Evolutionary conservation across 75 land plant species (phyloP), one percentile per base, ranked within the genome.

Genomic region (Gnetum montanum): DNA sequence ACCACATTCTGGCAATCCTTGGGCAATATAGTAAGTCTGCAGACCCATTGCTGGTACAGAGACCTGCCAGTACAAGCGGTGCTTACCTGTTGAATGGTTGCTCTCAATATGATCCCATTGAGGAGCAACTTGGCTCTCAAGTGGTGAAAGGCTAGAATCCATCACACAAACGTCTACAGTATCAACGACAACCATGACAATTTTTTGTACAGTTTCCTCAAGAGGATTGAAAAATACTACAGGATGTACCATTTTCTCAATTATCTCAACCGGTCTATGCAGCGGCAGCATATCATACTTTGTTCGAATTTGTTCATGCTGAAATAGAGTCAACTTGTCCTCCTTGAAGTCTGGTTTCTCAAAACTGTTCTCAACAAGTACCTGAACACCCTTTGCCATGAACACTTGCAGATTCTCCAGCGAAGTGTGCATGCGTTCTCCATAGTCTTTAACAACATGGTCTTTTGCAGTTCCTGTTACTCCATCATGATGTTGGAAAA

Each of bases 401-500:
- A 95, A 81, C 24, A 68, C 57, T 28, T 86, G 80, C 62, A 90
- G 63, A 55, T 95, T 88, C 34, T 81, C 72, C 20, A 95, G 61
- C 34, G 92, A 82, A 43, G 64, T 69, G 60, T 90, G 97, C 99
- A 95, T 95, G 30, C 86, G 71, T 64, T 48, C 58, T 33, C 89
- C 99, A 70, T 95, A 95, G 52, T 95, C 99, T 16, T 37, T 57
- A 28, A 95, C 99, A 22, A 95, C 99, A 71, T 95, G 99, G 63
- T 83, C 69, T 47, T 86, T 90, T n/a, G 99, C 99, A 31, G 97
- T 95, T 31, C 97, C 99, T 31, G 99, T 95, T 19, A 95, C 92
- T 18, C 99, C 99, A 74, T 95, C 99, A 68, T 95, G 99, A 65
- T 90, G 99, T 69, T 95, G 99, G 60, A 95, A 95, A 49, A 95